Evolutionary conservation across 208 protist genomes (phyloP), one percentile per base, ranked within the genome.

Genomic region (Crithidia brevicula): DNA sequence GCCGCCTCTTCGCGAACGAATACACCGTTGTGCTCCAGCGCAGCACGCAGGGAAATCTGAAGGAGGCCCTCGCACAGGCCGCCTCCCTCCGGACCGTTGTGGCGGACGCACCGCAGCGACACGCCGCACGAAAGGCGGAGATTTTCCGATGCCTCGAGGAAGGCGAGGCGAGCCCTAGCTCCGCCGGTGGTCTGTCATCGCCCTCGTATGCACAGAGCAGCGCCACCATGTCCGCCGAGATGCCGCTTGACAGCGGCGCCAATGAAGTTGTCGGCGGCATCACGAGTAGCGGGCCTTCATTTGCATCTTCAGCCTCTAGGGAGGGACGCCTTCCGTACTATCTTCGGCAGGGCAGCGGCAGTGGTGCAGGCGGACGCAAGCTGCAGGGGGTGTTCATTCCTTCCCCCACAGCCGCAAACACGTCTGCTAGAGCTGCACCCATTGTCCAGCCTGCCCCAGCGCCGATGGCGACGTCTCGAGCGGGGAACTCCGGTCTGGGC

Each of bases 1-100:
- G 75, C 22, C 79, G 86, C 11, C 36, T 90, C 15, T 77, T 93
- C 30, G 84, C 85, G 45, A 93, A 85, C 60, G 89, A 95, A 63
- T 93, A 86, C 69, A 95, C 89, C 20, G 27, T 51, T 0, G 10
- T 74, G 23, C 47, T 51, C 6, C 75, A 72, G 61, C 59, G 67
- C 3, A 57, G 56, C 36, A 74, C 40, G 23, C 50, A 66, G 64
- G 9, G 43, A 1, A 59, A 63, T 28, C 16, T 74, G 18, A 63
- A 66, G 43, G 51, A 49, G 40, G 54, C 56, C 10, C 52, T 81
- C 13, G 59, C 20, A 25, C 27, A 22, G 5, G 46, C 65, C 4
- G 38, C 40, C 9, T 16, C 22, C 1, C 45, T 73, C 7, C 31
- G 30, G 0, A 22, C 28, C 15, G 22, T 34, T 15, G 42, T 83